phyloP scores from a whole-genome alignment of 495 filamentous ascomycete species.

The Copromyces sp. region DNA sequence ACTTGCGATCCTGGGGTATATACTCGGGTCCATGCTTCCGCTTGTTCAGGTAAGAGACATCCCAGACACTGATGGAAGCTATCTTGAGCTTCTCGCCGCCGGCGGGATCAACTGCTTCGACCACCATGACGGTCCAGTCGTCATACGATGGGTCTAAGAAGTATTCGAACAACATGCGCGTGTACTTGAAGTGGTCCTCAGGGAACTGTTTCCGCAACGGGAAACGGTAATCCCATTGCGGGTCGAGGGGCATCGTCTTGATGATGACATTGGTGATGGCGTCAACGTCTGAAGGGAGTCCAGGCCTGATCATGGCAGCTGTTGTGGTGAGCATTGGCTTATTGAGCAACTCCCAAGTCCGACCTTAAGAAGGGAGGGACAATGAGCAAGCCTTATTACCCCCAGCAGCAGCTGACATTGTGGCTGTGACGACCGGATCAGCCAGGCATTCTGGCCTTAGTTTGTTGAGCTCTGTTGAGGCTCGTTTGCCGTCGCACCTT shows the following conservation, averaged over 20 bases:
- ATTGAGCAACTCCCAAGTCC: background rate
- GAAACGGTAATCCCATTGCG: conserved; percentile 31
- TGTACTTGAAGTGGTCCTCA: conserved; percentile 27
- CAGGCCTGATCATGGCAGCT: conserved; percentile 17
- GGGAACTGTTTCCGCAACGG: conserved; percentile 20
- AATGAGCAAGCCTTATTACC: background rate
- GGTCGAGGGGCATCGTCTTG: conserved; percentile 27
- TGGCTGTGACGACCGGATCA: background rate
- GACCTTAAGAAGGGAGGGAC: background rate
- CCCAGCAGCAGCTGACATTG: background rate
- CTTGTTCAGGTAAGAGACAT: conserved; percentile 24
- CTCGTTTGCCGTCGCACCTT: background rate
- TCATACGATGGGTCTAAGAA: conserved; percentile 23
- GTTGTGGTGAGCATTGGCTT: background rate
- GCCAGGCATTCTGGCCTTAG: background rate
- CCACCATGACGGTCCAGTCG: conserved; percentile 28
- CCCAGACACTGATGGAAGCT: conserved; percentile 26
- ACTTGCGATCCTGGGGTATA: conserved; percentile 23
- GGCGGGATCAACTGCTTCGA: conserved; percentile 20
- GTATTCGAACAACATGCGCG: conserved; percentile 23
- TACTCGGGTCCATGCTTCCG: conserved; percentile 20
- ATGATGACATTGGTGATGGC: conserved; percentile 26
- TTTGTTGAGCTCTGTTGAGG: background rate
- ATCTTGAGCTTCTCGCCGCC: conserved; percentile 2
- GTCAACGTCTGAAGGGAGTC: conserved; percentile 21